Conservation (phyloP, 2,329 filamentous ascomycete genomes). For the Whalleya microplaca region DNA sequence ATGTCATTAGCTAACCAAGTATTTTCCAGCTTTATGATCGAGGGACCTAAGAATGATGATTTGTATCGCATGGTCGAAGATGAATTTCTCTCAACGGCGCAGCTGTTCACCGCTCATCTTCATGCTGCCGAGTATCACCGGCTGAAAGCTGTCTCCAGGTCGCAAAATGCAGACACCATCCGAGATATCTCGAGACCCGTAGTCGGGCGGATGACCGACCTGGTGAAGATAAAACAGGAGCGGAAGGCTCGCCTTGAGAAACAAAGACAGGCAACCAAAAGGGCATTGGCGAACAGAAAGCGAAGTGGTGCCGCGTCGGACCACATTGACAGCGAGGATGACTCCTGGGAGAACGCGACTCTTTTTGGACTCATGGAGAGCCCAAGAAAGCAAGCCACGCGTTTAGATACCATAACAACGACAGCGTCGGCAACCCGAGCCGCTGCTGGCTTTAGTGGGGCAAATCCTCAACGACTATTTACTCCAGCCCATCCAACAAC, state of each 20-base stretch:
- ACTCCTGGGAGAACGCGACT: slow-evolving; percentile 38
- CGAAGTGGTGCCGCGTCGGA: slow-evolving; percentile 32
- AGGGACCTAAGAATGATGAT: slow-evolving; percentile 70
- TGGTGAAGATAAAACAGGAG: slow-evolving; percentile 41
- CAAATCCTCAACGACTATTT: neutral
- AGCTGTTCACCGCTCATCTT: slow-evolving; percentile 72
- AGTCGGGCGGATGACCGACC: slow-evolving; percentile 44
- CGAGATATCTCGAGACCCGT: slow-evolving; percentile 56
- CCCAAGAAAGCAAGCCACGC: slow-evolving; percentile 37
- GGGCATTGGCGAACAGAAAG: slow-evolving; percentile 28
- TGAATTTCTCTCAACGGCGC: slow-evolving; percentile 70
- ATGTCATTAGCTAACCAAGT: slow-evolving; percentile 7
- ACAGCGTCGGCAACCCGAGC: slow-evolving; percentile 27
- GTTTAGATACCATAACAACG: slow-evolving; percentile 26
- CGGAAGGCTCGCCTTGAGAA: slow-evolving; percentile 40
- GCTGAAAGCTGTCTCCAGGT: slow-evolving; percentile 60
- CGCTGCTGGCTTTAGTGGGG: slow-evolving; percentile 30
- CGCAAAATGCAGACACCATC: slow-evolving; percentile 57
- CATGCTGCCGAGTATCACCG: slow-evolving; percentile 78
- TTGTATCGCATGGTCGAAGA: slow-evolving; percentile 83
- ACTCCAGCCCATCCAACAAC: neutral
- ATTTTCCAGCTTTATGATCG: slow-evolving; percentile 62
- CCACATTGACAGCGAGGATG: slow-evolving; percentile 25
- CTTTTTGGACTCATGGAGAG: slow-evolving; percentile 50
- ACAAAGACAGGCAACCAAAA: slow-evolving; percentile 38